Conservation (phyloP, 2,329 filamentous ascomycete species). For the Nemania diffusa region DNA sequence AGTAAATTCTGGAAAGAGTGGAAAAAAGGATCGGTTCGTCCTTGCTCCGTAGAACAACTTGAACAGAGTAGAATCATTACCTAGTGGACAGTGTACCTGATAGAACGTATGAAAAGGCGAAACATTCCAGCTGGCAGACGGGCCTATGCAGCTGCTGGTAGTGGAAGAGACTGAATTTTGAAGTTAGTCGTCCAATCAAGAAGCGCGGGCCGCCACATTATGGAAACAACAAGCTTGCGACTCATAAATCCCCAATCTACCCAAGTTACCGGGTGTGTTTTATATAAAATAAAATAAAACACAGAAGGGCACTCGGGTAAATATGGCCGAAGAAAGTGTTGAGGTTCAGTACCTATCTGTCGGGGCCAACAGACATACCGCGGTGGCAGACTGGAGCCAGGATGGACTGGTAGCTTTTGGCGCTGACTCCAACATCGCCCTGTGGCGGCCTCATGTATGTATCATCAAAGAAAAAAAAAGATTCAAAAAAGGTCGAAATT, state of each 20-base stretch:
- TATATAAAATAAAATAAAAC: background rate
- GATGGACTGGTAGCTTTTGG: slow-evolving; percentile 85
- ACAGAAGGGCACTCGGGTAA: slow-evolving; percentile 14
- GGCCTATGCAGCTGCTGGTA: slow-evolving; percentile 11
- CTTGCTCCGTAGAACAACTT: too few relatives aligned
- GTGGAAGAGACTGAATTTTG: slow-evolving; percentile 9
- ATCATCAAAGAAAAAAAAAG: slow-evolving; percentile 5
- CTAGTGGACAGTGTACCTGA: too few relatives aligned
- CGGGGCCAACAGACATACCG: slow-evolving; percentile 90
- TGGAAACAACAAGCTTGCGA: slow-evolving; percentile 19
- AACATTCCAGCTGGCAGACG: slow-evolving; percentile 11
- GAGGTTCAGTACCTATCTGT: slow-evolving; percentile 71
- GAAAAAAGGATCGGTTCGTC: too few relatives aligned
- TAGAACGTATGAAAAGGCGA: background rate
- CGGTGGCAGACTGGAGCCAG: slow-evolving; percentile 87
- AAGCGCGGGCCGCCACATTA: slow-evolving; percentile 20
- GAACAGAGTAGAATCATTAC: too few relatives aligned
- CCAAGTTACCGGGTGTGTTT: background rate
- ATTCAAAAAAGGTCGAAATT: background rate
- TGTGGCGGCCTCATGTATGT: slow-evolving; percentile 84
- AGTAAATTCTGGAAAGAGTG: too few relatives aligned
- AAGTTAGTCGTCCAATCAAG: slow-evolving; percentile 31
- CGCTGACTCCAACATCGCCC: slow-evolving; percentile 84
- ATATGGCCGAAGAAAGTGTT: slow-evolving; percentile 45
- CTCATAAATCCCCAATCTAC: slow-evolving; percentile 12